Evolutionary conservation across 2,329 filamentous ascomycete species (phyloP).

Genomic region (Diaporthe eres): DNA sequence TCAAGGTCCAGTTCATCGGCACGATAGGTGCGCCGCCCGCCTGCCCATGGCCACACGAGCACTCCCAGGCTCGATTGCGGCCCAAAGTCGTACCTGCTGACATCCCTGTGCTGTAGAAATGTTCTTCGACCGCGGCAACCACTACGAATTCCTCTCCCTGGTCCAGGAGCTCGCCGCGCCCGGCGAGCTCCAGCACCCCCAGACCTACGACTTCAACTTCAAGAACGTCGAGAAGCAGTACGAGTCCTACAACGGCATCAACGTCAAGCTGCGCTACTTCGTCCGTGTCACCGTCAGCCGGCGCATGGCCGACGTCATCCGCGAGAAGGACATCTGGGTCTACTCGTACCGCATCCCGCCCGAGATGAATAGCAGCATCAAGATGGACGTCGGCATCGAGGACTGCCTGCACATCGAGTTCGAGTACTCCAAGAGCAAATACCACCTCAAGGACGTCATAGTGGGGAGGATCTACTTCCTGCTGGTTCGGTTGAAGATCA

Average conservation of each 20-base stretch:
- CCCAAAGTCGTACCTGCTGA: neutral
- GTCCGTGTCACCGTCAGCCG: constrained; percentile 96
- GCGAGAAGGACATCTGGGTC: constrained; percentile 99
- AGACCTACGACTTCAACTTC: constrained; percentile 99
- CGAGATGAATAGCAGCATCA: constrained; percentile 98
- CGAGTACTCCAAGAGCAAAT: constrained; percentile 99
- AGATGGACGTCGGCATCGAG: constrained; percentile 99
- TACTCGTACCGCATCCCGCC: constrained; percentile 98
- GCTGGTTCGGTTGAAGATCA: constrained; percentile 97
- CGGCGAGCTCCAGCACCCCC: constrained; percentile 97
- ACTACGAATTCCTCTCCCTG: constrained; percentile 98
- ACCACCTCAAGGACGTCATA: constrained; percentile 99
- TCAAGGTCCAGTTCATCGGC: constrained; percentile 99
- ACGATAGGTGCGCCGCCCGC: constrained; percentile 80
- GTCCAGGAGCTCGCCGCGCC: constrained; percentile 97
- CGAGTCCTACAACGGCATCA: constrained; percentile 99
- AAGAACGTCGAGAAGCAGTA: constrained; percentile 99
- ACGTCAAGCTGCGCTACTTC: constrained; percentile 99
- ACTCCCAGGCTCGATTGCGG: neutral
- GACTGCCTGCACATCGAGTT: constrained; percentile 99
- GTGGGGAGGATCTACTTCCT: constrained; percentile 99
- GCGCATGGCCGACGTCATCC: constrained; percentile 97
- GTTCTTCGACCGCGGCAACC: constrained; percentile 99
- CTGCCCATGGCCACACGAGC: neutral
- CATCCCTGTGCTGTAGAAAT: constrained; percentile 78